phyloP scores from a whole-genome alignment of 192 early-diverging fungal species.

The Gamsiella multidivaricata region DNA sequence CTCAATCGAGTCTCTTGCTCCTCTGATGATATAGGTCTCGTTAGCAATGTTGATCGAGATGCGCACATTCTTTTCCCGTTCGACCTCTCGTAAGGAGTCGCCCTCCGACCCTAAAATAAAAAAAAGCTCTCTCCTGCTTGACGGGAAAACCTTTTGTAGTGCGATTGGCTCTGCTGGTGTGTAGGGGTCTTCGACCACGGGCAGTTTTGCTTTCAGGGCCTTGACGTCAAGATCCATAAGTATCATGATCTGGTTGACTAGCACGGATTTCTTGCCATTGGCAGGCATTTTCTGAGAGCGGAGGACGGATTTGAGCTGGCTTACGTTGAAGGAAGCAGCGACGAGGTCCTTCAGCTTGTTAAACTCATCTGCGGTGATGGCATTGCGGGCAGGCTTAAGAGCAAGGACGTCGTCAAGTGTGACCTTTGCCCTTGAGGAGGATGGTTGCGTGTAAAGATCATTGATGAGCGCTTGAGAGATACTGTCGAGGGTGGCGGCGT shows the following conservation, averaged over 20 bases:
- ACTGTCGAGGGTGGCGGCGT: conserved; percentile 27
- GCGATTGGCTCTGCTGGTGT: not conserved
- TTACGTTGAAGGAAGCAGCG: conserved; percentile 33
- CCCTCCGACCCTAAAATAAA: conserved; percentile 44
- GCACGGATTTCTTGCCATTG: conserved; percentile 25
- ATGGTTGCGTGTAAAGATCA: conserved; percentile 18
- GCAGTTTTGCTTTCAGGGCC: not conserved
- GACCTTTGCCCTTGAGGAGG: conserved; percentile 14
- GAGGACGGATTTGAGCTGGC: conserved; percentile 38
- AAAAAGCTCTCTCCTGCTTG: conserved; percentile 43
- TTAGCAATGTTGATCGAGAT: conserved; percentile 47
- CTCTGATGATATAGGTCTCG: conserved; percentile 38
- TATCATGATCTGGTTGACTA: conserved; percentile 46
- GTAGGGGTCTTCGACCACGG: conserved; percentile 38
- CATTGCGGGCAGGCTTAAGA: conserved; percentile 15
- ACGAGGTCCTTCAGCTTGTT: conserved; percentile 34
- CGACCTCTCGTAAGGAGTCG: conserved; percentile 21
- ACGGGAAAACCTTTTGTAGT: conserved; percentile 19
- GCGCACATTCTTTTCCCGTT: conserved; percentile 35
- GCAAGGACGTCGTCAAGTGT: conserved; percentile 42
- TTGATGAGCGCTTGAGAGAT: conserved; percentile 32
- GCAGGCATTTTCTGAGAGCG: conserved; percentile 16
- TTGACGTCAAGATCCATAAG: conserved; percentile 36
- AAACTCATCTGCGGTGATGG: conserved; percentile 29
- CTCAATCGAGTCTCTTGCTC: conserved; percentile 17